phyloP scores from a whole-genome alignment of 2,329 filamentous ascomycete species.

The Bipolaris zeicola region DNA sequence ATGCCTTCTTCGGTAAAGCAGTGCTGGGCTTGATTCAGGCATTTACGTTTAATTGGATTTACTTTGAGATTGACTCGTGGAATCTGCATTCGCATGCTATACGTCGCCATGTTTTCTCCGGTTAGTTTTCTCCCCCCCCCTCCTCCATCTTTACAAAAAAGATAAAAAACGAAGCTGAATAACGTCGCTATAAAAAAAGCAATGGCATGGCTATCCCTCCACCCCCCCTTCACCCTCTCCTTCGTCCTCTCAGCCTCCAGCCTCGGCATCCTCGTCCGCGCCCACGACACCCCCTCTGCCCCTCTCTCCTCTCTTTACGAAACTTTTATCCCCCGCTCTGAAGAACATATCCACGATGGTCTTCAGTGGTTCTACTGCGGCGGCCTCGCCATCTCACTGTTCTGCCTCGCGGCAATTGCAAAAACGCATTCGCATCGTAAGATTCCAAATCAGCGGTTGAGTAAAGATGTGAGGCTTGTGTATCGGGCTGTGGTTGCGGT shows the following conservation, averaged over 20 bases:
- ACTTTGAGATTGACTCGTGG: conserved; percentile 66
- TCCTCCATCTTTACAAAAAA: too few species aligned
- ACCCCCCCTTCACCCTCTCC: conserved; percentile 67
- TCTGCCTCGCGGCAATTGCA: conserved; percentile 62
- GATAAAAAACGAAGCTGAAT: too few species aligned
- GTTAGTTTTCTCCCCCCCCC: conserved; percentile 41
- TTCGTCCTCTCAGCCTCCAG: conserved; percentile 66
- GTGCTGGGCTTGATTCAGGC: conserved; percentile 63
- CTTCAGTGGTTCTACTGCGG: conserved; percentile 68
- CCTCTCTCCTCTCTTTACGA: conserved; percentile 57
- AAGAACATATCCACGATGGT: conserved; percentile 57
- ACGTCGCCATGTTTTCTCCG: conserved; percentile 55
- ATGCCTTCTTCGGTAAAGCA: conserved; percentile 67
- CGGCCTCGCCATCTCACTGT: conserved; percentile 63
- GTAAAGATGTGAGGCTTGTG: conserved; percentile 58
- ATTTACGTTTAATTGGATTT: conserved; percentile 67
- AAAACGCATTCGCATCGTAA: conserved; percentile 62
- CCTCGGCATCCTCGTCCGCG: conserved; percentile 64
- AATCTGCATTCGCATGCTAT: conserved; percentile 67
- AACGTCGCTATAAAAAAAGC: too few species aligned
- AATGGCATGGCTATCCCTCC: conserved; percentile 60
- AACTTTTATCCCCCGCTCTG: conserved; percentile 57
- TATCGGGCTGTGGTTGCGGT: conserved; percentile 59
- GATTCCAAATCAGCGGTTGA: conserved; percentile 55
- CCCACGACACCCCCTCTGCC: conserved; percentile 59